These are phyloP conservation scores for Aegle marmelos DNA, from an alignment of 345 rosid genomes.

Conservation along the genomic window DNA sequence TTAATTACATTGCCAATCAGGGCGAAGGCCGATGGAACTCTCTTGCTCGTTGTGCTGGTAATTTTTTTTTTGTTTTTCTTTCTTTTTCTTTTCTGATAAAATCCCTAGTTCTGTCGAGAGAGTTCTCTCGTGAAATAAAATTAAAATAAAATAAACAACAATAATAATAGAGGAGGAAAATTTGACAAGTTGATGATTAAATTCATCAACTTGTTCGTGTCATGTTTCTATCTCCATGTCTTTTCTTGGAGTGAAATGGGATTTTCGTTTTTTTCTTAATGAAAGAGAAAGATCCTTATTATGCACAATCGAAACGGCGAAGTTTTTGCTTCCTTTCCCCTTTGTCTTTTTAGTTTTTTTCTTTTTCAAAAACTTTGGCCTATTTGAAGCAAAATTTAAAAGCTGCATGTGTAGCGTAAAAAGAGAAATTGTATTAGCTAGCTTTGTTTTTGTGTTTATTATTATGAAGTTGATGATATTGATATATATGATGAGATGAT, in stretches of 20 bases:
- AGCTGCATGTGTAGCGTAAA: slow-evolving; percentile 1
- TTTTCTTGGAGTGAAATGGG: not conserved
- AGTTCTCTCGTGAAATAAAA: too few relatives aligned
- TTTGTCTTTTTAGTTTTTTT: not conserved
- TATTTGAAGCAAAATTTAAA: slow-evolving; percentile 6
- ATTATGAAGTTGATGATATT: not conserved
- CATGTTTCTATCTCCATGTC: slow-evolving; percentile 33
- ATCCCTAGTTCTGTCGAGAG: too few relatives aligned
- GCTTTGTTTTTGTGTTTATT: not conserved
- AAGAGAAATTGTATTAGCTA: not conserved
- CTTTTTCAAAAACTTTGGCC: not conserved
- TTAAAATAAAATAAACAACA: not conserved
- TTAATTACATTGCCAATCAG: slow-evolving; percentile 71
- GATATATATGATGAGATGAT: too few relatives aligned
- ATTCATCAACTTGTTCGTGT: slow-evolving; percentile 20
- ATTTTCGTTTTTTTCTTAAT: not conserved
- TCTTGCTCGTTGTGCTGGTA: slow-evolving; percentile 85
- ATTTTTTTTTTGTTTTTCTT: not conserved
- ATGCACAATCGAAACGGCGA: slow-evolving; percentile 28
- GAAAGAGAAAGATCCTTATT: slow-evolving; percentile 22
- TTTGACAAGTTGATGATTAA: slow-evolving; percentile 26
- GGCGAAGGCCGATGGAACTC: slow-evolving; percentile 98
- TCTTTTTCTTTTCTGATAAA: not conserved
- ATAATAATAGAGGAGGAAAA: slow-evolving; percentile 27
- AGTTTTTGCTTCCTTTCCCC: slow-evolving; percentile 15